Evolutionary conservation across 2,329 filamentous ascomycete genomes (phyloP).

Genomic region (Phaeosphaeriaceae sp.): DNA sequence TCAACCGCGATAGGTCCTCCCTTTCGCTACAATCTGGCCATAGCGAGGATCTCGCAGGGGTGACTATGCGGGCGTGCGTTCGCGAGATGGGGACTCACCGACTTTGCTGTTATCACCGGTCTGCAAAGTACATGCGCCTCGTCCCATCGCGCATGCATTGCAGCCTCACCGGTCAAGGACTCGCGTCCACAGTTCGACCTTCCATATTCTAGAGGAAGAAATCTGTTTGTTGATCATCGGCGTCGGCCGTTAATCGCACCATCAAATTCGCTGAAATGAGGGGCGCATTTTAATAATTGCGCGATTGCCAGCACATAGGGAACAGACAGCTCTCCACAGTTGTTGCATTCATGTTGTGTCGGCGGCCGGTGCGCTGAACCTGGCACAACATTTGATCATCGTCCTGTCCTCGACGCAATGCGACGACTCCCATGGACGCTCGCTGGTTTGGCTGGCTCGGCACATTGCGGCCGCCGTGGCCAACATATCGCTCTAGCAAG

Average conservation of each 20-base stretch:
- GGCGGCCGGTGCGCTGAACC: no score
- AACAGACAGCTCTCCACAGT: not conserved
- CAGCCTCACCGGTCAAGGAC: slow-evolving; percentile 36
- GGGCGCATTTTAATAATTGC: slow-evolving; percentile 1
- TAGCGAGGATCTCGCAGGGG: slow-evolving; percentile 1
- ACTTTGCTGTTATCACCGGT: slow-evolving; percentile 26
- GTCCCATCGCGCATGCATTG: slow-evolving; percentile 25
- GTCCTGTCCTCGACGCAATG: not conserved
- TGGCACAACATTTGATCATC: not conserved
- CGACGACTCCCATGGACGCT: not conserved
- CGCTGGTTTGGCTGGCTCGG: not conserved
- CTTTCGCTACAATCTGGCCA: not conserved
- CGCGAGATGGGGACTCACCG: slow-evolving; percentile 28
- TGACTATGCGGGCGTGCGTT: slow-evolving; percentile 11
- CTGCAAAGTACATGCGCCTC: slow-evolving; percentile 16
- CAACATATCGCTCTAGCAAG: slow-evolving; percentile 4
- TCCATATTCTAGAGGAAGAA: not conserved
- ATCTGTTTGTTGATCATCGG: slow-evolving; percentile 5
- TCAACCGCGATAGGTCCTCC: not conserved
- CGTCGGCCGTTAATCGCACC: not conserved
- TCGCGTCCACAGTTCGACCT: not conserved
- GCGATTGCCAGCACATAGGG: slow-evolving; percentile 3
- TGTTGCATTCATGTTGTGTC: no score
- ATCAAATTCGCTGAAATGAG: not conserved
- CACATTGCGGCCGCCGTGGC: slow-evolving; percentile 2